Evolutionary conservation across 202 grass and related monocot species (phyloP), one percentile per base, ranked within the genome.

Genomic region (Bolboschoenoplectus hybrid): DNA sequence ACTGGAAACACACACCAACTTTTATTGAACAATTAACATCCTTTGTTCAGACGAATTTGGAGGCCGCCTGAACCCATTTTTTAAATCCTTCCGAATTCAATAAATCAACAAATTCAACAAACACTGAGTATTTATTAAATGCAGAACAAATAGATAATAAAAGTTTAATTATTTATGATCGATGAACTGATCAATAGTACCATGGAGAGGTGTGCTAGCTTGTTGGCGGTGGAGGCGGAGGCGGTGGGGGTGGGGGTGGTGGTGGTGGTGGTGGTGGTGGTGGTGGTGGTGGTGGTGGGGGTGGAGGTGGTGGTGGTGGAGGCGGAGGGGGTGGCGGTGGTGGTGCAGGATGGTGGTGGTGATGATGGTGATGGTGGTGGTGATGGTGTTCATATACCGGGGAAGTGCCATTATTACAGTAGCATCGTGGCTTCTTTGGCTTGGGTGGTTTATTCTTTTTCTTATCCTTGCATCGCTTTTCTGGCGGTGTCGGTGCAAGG

Each of bases 391-490:
- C 86, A 46, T 41, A 2, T 79, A 79, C 2, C 0, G 32, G 5
- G 8, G 7, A 12, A 79, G 49, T 79, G 52, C 75, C 75, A 0
- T 79, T 79, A 58, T 58, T 79, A 58, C 75, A 79, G 75, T 79
- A 79, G 50, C 75, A 79, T 34, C n/a, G 16, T 16, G 75, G 75
- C 16, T 79, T 79, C 35, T 38, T 38, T 3, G 74, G 52, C 16
- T 79, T 79, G 35, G 34, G 34, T 4, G 6, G 51, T 60, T 79
- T 74, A 12, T 50, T 40, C 5, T 76, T 76, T 35, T 76, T 53
- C 47, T 52, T 52, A 14, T 20, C 7, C n/a, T 77, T 55, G 74
- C 52, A 58, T 41, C 5, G 3, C 5, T 9, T 17, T 38, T 79
- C 52, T 2, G 75, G 14, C 3, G 16, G 36, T 9, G 75, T 3